phyloP scores from a whole-genome alignment of 495 filamentous ascomycete species.

The Tuber microsphaerosporum region DNA sequence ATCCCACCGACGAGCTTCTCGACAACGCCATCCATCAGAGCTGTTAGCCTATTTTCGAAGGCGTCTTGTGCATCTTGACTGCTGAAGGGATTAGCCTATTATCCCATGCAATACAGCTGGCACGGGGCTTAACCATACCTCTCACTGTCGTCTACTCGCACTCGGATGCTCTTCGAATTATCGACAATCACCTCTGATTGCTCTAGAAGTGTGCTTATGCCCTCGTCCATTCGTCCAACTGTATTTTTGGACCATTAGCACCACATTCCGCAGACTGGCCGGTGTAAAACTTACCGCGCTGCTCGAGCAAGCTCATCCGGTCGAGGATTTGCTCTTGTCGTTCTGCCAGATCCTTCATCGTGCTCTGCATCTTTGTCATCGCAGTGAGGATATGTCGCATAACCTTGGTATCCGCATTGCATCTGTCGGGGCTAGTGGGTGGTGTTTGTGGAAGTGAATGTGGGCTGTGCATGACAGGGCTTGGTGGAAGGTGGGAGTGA shows the following conservation, averaged over 20 bases:
- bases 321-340: constrained; percentile 41
- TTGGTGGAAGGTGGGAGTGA: constrained; percentile 37
- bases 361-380: constrained; percentile 41
- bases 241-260: constrained; percentile 13
- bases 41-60: constrained; percentile 41
- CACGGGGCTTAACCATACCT: constrained; percentile 18
- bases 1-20: constrained; percentile 42
- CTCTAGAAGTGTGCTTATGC: constrained; percentile 37
- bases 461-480: constrained; percentile 31
- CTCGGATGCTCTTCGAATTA: constrained; percentile 39
- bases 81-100: constrained; percentile 1
- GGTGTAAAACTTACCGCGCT: constrained; percentile 35
- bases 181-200: constrained; percentile 41
- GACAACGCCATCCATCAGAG: constrained; percentile 40
- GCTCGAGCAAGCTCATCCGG: constrained; percentile 39
- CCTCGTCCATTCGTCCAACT: constrained; percentile 38
- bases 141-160: constrained; percentile 39
- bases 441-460: constrained; percentile 35
- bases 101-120: background rate
- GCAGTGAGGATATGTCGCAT: constrained; percentile 39
- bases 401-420: constrained; percentile 36
- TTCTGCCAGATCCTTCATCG: constrained; percentile 42
- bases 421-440: constrained; percentile 35
- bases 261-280: background rate
- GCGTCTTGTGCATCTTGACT: constrained; percentile 37